Evolutionary conservation across 108 stramenopile species (phyloP).

Genomic region (Cyclotella baltica): DNA sequence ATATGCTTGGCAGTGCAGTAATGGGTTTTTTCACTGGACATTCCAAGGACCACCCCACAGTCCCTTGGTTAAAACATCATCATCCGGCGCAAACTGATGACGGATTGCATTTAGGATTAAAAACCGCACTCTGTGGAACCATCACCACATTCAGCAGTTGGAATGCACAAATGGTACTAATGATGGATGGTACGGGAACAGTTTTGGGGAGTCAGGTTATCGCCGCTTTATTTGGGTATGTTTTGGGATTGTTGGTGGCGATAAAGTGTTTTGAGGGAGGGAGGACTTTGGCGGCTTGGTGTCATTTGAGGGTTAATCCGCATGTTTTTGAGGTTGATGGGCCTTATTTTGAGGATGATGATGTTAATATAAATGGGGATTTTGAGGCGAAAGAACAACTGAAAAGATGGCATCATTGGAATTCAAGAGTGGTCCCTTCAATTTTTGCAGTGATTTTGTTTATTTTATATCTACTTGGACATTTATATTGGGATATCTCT

Average conservation of each 20-base stretch:
- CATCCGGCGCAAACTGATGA: constrained; percentile 67
- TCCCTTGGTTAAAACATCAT: constrained; percentile 68
- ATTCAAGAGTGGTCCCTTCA: constrained; percentile 22
- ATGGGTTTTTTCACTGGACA: constrained; percentile 63
- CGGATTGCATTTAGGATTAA: constrained; percentile 62
- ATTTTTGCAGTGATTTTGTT: constrained; percentile 34
- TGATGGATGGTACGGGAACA: constrained; percentile 71
- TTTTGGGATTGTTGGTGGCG: constrained; percentile 62
- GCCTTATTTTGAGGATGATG: background rate
- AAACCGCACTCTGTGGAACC: constrained; percentile 74
- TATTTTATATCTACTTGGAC: constrained; percentile 57
- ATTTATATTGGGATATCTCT: constrained; percentile 46
- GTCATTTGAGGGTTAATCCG: constrained; percentile 52
- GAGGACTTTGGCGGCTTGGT: constrained; percentile 48
- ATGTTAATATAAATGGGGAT: background rate
- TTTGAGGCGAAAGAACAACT: background rate
- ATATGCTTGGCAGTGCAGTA: constrained; percentile 37
- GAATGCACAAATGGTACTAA: constrained; percentile 79
- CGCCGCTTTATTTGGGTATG: constrained; percentile 73
- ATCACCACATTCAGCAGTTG: constrained; percentile 60
- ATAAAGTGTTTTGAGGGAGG: constrained; percentile 62
- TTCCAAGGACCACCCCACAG: constrained; percentile 49
- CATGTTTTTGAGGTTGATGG: constrained; percentile 30
- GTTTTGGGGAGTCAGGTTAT: constrained; percentile 64
- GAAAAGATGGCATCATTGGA: constrained; percentile 24